Conservation (phyloP, 768 basidiomycete species). For the Gloeopeniophorella convolvens region DNA sequence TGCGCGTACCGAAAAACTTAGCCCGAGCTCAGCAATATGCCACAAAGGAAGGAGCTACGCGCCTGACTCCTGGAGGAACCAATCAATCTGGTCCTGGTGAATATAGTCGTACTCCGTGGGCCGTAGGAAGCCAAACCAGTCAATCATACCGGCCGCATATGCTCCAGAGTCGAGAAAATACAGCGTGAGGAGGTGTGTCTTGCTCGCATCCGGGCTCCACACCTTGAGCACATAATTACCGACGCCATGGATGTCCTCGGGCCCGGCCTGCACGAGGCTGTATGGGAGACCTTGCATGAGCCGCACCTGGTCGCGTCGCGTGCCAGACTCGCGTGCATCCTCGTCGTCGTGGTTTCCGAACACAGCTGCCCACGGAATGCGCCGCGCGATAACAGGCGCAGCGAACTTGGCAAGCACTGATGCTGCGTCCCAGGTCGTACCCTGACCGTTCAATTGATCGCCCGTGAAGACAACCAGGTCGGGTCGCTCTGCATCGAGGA, state of each 20-base stretch:
- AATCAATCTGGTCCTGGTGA: slow-evolving; percentile 77
- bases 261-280: slow-evolving; percentile 74
- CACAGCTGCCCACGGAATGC: slow-evolving; percentile 85
- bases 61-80: slow-evolving; percentile 83
- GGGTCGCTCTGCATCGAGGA: slow-evolving; percentile 77
- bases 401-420: slow-evolving; percentile 89
- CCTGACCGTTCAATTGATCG: slow-evolving; percentile 91
- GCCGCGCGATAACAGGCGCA: slow-evolving; percentile 59
- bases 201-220: slow-evolving; percentile 79
- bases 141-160: slow-evolving; percentile 54
- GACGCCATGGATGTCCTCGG: slow-evolving; percentile 78
- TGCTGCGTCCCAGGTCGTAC: slow-evolving; percentile 82
- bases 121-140: slow-evolving; percentile 58
- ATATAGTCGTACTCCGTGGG: slow-evolving; percentile 84
- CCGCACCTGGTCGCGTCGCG: slow-evolving; percentile 58
- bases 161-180: slow-evolving; percentile 89
- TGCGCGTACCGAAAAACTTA: slow-evolving; percentile 17
- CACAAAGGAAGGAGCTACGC: slow-evolving; percentile 16
- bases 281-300: slow-evolving; percentile 80
- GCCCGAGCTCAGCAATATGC: background rate
- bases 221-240: slow-evolving; percentile 91
- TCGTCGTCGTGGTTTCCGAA: slow-evolving; percentile 96
- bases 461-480: slow-evolving; percentile 90
- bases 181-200: slow-evolving; percentile 80
- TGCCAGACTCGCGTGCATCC: slow-evolving; percentile 36